Evolutionary conservation across 805 yeast genomes (phyloP), one percentile per base, ranked within the genome.

Genomic region (Candida rishiriensis): DNA sequence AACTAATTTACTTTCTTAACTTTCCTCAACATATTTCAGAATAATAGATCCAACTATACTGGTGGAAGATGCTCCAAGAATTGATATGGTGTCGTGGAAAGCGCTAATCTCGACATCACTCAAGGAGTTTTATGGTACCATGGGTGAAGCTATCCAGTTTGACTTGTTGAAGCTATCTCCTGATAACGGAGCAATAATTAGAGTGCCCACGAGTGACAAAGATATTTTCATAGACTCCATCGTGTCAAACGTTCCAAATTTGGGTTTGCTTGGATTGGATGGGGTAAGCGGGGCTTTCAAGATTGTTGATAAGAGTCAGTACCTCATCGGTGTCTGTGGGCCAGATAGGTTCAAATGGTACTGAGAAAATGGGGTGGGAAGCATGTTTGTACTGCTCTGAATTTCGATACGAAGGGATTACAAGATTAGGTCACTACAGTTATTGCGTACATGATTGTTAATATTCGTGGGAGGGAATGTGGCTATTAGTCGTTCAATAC

Each of bases 81-180:
- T 49, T 26, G 60, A 57, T 35, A 38, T 40, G 1, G 43, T 56
- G 17, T 49, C 62, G 2, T 62, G 66, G 66, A 61, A 58, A 41
- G 7, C 53, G 10, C 17, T 52, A 16, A 54, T 63, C 12, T 36
- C 36, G n/a, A 36, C 38, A 5, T 47, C 63, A 5, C 42, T 62
- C n/a, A 52, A 47, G 34, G 44, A 44, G 18, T 40, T 55, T n/a
- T 46, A 52, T 38, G 68, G 68, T 6, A 32, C 57, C 1, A 18
- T 57, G 10, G 68, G 66, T 1, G 58, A 53, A 28, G 43, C 64
- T 1, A 50, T 51, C 1, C 53, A 56, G n/a, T 56, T 53, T 32
- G 66, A 61, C 47, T 38, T 60, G 15, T 36, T 62, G 39, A 40
- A 51, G 21, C 21, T 36, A 2, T 18, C 30, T 18, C 38, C 41